Evolutionary conservation across 345 rosid genomes (phyloP), one percentile per base, ranked within the genome.

Genomic region (Combretum micranthum): DNA sequence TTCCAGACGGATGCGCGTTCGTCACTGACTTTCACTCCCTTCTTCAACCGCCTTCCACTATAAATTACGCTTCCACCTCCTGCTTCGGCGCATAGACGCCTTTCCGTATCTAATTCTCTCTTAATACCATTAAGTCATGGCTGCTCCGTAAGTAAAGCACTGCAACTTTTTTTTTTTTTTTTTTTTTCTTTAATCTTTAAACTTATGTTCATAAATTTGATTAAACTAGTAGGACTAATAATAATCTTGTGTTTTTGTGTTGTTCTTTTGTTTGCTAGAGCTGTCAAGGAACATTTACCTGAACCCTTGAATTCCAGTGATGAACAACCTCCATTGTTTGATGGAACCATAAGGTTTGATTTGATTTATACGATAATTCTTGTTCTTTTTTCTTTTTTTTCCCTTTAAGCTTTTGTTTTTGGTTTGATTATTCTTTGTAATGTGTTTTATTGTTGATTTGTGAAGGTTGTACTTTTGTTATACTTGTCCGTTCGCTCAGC

Each of bases 341-440:
- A 81, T 21, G 95, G 95, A 60, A 81, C 90, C 51, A 80, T 78
- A 3, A 88, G 81, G 96, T n/a, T n/a, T n/a, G n/a, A n/a, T n/a
- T 85, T 58, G 17, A 46, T n/a, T 26, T 17, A 51, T 19, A 51
- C 20, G 3, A 39, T 53, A n/a, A 37, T 49, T 59, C 48, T 20
- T 52, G 3, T 21, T 12, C 19, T 9, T 6, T 19, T 0, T 39
- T 39, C n/a, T 12, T 39, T 23, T 2, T 37, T 43, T 32, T 52
- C 46, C 16, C 39, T 4, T 44, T 15, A 15, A 39, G 19, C 18
- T 4, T 13, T 2, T 13, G 8, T n/a, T n/a, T n/a, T n/a, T n/a
- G n/a, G 16, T 7, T 46, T 25, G 42, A 42, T 47, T 53, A 9
- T 17, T 44, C 43, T 15, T 47, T 16, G 6, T 42, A 54, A n/a